Evolutionary conservation across 257 asterid species (phyloP).

Genomic region (Solanum tarapatanum): DNA sequence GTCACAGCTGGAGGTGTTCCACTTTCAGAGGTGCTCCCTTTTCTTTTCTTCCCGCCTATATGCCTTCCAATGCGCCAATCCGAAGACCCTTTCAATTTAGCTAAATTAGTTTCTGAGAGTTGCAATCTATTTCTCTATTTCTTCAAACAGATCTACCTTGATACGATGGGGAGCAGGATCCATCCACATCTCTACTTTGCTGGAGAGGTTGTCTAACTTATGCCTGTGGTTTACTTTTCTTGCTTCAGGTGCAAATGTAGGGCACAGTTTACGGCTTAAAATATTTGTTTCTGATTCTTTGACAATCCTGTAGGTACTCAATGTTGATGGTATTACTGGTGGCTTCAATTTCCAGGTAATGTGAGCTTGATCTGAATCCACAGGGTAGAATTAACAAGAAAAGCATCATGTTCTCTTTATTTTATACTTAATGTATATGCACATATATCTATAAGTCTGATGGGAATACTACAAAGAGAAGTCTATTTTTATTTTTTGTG

Average conservation of each 20-base stretch:
- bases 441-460: not conserved
- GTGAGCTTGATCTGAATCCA: not conserved
- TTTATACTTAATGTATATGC: not conserved
- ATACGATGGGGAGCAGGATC: slow-evolving; percentile 76
- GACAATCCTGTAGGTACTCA: slow-evolving; percentile 46
- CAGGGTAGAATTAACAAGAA: not conserved
- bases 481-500: not conserved
- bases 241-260: not conserved
- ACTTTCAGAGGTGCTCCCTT: slow-evolving; percentile 68
- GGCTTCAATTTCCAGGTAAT: slow-evolving; percentile 95
- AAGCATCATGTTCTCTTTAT: not conserved
- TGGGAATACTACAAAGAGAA: not conserved
- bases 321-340: slow-evolving; percentile 83
- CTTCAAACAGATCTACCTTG: slow-evolving; percentile 49
- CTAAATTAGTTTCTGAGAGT: not conserved
- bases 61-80: not conserved
- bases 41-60: not conserved
- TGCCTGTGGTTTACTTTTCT: not conserved
- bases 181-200: slow-evolving; percentile 62
- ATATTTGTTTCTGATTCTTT: not conserved
- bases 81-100: not conserved
- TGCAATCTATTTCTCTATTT: not conserved
- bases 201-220: slow-evolving; percentile 63
- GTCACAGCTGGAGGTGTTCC: slow-evolving; percentile 98
- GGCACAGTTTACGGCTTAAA: not conserved